These are phyloP conservation scores for Eucalyptus regnans DNA, from an alignment of 345 rosid species.

Conservation along the genomic window DNA sequence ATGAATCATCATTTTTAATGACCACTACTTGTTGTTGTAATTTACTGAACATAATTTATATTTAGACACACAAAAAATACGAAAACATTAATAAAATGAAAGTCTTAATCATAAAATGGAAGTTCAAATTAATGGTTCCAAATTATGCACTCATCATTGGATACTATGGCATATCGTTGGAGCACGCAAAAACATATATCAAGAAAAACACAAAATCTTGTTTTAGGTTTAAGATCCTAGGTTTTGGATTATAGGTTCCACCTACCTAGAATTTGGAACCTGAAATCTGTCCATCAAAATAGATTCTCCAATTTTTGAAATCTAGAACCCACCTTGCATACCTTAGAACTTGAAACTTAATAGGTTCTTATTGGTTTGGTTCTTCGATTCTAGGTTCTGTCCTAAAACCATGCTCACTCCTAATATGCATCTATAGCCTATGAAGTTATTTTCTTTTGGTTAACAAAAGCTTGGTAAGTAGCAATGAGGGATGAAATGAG, in stretches of 20 bases:
- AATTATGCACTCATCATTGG: too few relatives aligned
- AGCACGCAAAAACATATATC: accelerated
- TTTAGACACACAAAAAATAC: too few relatives aligned
- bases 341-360: accelerated
- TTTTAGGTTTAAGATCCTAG: too few relatives aligned
- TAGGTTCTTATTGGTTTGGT: accelerated
- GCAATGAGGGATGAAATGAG: not conserved
- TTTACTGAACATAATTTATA: too few relatives aligned
- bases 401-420: too few relatives aligned
- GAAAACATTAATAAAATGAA: too few relatives aligned
- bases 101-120: too few relatives aligned
- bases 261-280: accelerated
- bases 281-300: accelerated
- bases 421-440: not conserved
- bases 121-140: accelerated
- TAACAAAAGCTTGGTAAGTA: not conserved
- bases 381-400: accelerated
- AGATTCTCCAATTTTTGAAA: accelerated
- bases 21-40: accelerated
- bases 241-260: too few relatives aligned
- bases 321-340: too few relatives aligned
- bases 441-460: not conserved
- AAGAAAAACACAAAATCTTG: too few relatives aligned
- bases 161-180: accelerated
- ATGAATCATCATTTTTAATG: too few relatives aligned